A percentile compares a stretch with the other conserved stretches of the same genome.
Evolutionary conservation across 768 basidiomycete genomes (phyloP).

Genomic region (Piloderma croceum): DNA sequence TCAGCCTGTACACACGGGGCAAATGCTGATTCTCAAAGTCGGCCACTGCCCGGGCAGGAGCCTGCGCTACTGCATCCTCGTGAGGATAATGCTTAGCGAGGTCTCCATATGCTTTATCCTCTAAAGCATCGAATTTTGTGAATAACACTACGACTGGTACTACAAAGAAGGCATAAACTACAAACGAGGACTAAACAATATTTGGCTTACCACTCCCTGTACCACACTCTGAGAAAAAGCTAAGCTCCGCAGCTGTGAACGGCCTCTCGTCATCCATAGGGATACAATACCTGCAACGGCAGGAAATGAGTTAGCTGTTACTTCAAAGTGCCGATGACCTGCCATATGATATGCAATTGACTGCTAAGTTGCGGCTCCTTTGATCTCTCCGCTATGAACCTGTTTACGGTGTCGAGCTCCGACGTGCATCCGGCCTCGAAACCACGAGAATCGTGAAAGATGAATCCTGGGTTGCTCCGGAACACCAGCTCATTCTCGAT

Average conservation of each 20-base stretch:
- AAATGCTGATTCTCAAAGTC: no score
- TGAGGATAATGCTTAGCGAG: no score
- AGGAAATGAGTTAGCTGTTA: no score
- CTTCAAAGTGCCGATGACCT: no score
- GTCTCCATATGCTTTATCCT: background rate
- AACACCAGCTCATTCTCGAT: constrained; percentile 18
- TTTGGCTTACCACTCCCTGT: background rate
- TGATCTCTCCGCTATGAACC: constrained; percentile 6
- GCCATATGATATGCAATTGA: constrained; percentile 1
- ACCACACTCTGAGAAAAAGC: background rate
- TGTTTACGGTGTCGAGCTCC: constrained; percentile 7
- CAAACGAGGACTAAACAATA: background rate
- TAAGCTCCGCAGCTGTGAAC: background rate
- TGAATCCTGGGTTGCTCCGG: constrained; percentile 18
- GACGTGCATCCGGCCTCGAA: constrained; percentile 17
- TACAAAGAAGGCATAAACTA: no score
- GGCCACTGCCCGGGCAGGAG: no score
- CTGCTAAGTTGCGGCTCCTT: constrained; percentile 1
- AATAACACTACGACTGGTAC: background rate
- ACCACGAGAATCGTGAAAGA: constrained; percentile 25
- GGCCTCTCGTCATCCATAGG: background rate
- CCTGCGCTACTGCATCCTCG: no score
- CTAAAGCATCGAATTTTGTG: background rate
- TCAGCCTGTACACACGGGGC: background rate
- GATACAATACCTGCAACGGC: background rate